Base-by-base conservation (phyloP, 2,329 filamentous ascomycete genomes). In the Elsinoe australis region DNA sequence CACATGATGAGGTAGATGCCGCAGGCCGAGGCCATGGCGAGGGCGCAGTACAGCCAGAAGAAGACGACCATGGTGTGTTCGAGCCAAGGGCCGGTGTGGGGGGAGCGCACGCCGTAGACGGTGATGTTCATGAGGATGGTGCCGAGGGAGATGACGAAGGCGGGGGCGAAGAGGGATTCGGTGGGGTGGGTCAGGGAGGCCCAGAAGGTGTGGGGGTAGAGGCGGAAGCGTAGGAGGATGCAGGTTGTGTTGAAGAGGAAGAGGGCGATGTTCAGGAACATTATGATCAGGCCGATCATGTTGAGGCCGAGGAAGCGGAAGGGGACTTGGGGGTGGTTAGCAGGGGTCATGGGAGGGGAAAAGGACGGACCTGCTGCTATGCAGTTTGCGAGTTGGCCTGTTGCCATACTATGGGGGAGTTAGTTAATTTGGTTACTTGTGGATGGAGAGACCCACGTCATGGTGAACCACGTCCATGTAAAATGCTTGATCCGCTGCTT, bases 401-500 rank as follows among this genome's bases (percentile, higher is more conserved):
- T 79, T 1, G 76, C 75, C 76, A 79, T 82, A 1, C 29, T 32
- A 15, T n/a, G 29, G 4, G 10, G 9, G 2, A n/a, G 29, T 31
- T 32, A 32, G 29, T 8, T 12, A n/a, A n/a, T 12, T 12, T 32
- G 29, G 29, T 3, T 4, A 8, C 5, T n/a, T 32, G 29, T 2
- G 10, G 2, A 32, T 2, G 8, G 29, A 15, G 29, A n/a, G 4
- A 32, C 5, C 12, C 5, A 32, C 29, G 76, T 80, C 63, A 80
- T 68, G 12, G 84, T 83, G 57, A 86, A 90, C 73, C 81, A 90
- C 0, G 84, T 87, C 85, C 85, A 90, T 1, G 79, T 81, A 54
- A 80, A 74, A 64, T 82, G 78, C 44, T 73, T 65, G 35, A 81
- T 72, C n/a, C 78, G 66, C 54, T 78, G 67, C 53, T 67, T 72